A percentile compares a stretch with the other conserved stretches of the same genome.
These are phyloP conservation scores for Blastobotrys aristatus DNA, from an alignment of 1,139 yeast species.

Conservation along the genomic window DNA sequence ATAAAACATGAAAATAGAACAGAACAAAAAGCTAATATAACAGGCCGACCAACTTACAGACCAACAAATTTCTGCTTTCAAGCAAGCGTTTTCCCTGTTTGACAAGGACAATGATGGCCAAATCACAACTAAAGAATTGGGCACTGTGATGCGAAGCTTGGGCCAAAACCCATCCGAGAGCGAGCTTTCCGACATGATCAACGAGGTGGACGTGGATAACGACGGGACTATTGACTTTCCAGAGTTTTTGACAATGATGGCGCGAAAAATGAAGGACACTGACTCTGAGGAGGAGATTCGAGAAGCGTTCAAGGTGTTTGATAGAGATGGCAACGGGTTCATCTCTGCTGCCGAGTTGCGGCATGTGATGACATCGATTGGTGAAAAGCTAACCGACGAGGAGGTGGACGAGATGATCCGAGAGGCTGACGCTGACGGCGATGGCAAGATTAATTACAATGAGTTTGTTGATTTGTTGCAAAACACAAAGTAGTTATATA, in stretches of 20 bases:
- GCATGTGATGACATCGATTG: slow-evolving; percentile 94
- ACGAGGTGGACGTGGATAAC: slow-evolving; percentile 92
- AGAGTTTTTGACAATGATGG: slow-evolving; percentile 73
- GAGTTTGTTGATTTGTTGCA: slow-evolving; percentile 80
- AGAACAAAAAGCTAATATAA: neutral
- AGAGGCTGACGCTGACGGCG: slow-evolving; percentile 93
- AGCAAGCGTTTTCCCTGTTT: slow-evolving; percentile 94
- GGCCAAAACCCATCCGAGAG: slow-evolving; percentile 97
- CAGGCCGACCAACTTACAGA: slow-evolving; percentile 84
- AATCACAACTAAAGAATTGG: slow-evolving; percentile 91
- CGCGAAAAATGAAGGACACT: slow-evolving; percentile 93
- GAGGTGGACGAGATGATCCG: slow-evolving; percentile 96
- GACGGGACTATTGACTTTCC: slow-evolving; percentile 92
- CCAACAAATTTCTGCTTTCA: slow-evolving; percentile 94
- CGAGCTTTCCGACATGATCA: slow-evolving; percentile 92
- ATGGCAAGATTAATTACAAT: slow-evolving; percentile 92
- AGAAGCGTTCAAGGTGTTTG: slow-evolving; percentile 95
- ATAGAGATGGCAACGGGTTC: slow-evolving; percentile 92
- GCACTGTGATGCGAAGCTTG: slow-evolving; percentile 96
- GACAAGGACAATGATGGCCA: slow-evolving; percentile 92
- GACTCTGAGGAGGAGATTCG: slow-evolving; percentile 95
- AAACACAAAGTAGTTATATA: slow-evolving; percentile 23
- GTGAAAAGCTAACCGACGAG: slow-evolving; percentile 91
- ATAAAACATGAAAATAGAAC: neutral
- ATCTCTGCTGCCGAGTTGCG: slow-evolving; percentile 94